phyloP scores from a whole-genome alignment of 768 basidiomycete species.

The Podaxis mareebaensis region DNA sequence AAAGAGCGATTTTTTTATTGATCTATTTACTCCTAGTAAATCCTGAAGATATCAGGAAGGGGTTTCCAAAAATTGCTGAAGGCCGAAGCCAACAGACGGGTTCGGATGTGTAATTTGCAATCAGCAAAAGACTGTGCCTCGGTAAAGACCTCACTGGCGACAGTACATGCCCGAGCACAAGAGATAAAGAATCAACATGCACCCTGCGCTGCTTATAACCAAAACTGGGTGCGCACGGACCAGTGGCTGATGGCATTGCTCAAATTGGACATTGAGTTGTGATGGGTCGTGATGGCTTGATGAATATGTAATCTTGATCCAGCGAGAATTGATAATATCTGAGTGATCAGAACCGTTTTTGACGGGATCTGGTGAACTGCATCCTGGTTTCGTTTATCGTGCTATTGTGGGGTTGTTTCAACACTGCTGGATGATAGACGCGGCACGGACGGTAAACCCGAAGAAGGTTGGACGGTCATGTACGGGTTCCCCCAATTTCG shows the following conservation, averaged over 20 bases:
- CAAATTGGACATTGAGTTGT: conserved; percentile 6
- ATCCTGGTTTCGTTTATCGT: background rate
- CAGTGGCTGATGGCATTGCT: conserved; percentile 27
- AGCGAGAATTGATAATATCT: too few species aligned
- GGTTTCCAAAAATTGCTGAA: conserved; percentile 90
- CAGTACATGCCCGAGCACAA: conserved; percentile 96
- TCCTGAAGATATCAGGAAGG: conserved; percentile 16
- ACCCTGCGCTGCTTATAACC: conserved; percentile 41
- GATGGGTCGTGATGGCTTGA: background rate
- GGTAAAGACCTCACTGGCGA: conserved; percentile 95
- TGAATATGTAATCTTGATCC: background rate
- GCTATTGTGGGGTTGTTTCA: background rate
- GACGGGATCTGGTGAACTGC: conserved; percentile 11
- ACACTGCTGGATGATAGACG: background rate
- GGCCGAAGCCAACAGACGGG: conserved; percentile 87
- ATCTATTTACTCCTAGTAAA: background rate
- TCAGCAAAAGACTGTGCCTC: conserved; percentile 95
- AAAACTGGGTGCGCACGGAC: conserved; percentile 49
- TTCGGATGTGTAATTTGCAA: conserved; percentile 98
- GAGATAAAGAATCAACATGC: conserved; percentile 50
- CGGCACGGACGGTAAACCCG: too few species aligned
- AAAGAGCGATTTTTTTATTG: conserved; percentile 13
- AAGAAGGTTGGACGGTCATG: too few species aligned
- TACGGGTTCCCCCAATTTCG: too few species aligned
- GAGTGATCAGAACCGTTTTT: background rate